Conservation (phyloP, 495 filamentous ascomycete species). For the Cenococcum geophilum region DNA sequence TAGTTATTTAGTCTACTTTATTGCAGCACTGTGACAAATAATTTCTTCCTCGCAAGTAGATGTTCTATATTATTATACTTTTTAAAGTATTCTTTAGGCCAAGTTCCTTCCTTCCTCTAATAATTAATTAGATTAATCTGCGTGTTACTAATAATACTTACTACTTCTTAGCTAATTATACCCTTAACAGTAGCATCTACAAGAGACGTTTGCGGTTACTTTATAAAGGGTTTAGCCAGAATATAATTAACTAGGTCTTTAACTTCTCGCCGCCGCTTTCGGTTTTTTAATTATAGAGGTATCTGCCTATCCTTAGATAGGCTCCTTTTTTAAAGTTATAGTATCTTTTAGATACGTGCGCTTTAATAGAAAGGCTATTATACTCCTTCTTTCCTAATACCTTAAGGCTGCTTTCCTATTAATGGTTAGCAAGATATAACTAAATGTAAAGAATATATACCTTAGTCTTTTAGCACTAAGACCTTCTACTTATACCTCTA, state of each 20-base stretch:
- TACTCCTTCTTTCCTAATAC: too few relatives aligned
- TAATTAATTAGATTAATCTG: constrained; percentile 22
- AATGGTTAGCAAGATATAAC: too few relatives aligned
- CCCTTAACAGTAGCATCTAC: constrained; percentile 2
- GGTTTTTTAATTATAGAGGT: constrained; percentile 8
- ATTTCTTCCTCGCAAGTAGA: constrained; percentile 38
- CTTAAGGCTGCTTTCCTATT: too few relatives aligned
- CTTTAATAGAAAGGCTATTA: too few relatives aligned
- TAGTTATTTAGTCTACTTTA: too few relatives aligned
- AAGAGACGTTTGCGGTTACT: constrained; percentile 17
- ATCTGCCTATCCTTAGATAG: too few relatives aligned
- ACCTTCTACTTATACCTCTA: too few relatives aligned
- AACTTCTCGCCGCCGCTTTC: constrained; percentile 18
- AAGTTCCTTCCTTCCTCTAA: constrained; percentile 31
- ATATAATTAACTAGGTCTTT: constrained; percentile 5
- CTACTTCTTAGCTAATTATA: constrained; percentile 3
- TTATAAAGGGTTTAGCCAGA: constrained; percentile 1
- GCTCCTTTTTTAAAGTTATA: too few relatives aligned
- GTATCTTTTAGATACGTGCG: too few relatives aligned
- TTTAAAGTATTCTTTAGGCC: constrained; percentile 37
- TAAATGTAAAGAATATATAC: too few relatives aligned
- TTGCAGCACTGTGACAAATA: too few relatives aligned
- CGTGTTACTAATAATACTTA: constrained; percentile 5
- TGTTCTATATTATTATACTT: constrained; percentile 21
- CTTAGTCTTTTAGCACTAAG: too few relatives aligned